phyloP scores from a whole-genome alignment of 768 basidiomycete species.

The Suillus paluster region DNA sequence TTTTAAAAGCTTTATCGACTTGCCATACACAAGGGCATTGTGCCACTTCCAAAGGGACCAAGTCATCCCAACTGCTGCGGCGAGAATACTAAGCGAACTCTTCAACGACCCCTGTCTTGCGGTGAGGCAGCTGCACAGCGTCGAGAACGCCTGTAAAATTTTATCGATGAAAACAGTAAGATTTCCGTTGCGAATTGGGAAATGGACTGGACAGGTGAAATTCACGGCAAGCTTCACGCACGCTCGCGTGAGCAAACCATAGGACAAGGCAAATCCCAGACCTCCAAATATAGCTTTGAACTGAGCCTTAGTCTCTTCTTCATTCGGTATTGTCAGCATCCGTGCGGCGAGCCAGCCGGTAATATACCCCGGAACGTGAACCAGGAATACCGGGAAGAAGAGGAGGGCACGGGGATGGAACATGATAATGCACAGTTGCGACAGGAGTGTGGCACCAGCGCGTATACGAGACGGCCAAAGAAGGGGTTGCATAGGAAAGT shows the following conservation, averaged over 20 bases:
- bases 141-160: not conserved
- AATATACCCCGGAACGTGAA: constrained; percentile 64
- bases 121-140: not conserved
- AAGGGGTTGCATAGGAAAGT: constrained; percentile 19
- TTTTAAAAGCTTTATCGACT: constrained; percentile 11
- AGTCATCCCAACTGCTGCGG: constrained; percentile 27
- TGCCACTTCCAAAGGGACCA: constrained; percentile 51
- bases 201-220: not conserved
- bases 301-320: constrained; percentile 73
- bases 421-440: constrained; percentile 47
- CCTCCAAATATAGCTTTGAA: constrained; percentile 69
- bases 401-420: constrained; percentile 42
- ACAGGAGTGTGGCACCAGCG: constrained; percentile 32
- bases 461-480: constrained; percentile 15
- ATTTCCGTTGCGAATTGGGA: too few species aligned
- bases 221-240: not conserved
- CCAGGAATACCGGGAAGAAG: constrained; percentile 49
- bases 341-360: constrained; percentile 48
- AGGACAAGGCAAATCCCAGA: constrained; percentile 24
- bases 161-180: not conserved
- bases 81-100: constrained; percentile 17
- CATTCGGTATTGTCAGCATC: constrained; percentile 48
- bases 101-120: not conserved
- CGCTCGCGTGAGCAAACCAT: constrained; percentile 4
- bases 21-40: constrained; percentile 43